Percentiles rank a stretch among this genome's conserved stretches.
phyloP scores from a whole-genome alignment of 352 stramenopile genomes.

The Phytophthora sp. region DNA sequence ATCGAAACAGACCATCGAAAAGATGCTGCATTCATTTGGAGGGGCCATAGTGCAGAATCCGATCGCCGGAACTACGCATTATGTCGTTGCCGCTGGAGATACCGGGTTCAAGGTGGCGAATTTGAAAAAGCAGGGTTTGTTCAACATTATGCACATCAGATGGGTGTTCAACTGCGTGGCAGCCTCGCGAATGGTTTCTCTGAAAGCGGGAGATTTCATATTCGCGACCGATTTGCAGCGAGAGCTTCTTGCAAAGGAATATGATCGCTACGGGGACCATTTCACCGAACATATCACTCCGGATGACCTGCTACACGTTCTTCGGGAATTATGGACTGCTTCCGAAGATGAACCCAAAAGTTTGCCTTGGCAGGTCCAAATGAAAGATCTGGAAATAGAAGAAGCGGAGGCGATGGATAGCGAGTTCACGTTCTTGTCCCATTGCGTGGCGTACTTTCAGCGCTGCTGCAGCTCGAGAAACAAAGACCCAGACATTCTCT shows the following conservation, averaged over 20 bases:
- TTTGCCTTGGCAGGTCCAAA: slow-evolving; percentile 56
- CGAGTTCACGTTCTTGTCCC: slow-evolving; percentile 70
- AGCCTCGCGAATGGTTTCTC: slow-evolving; percentile 36
- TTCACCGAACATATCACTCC: slow-evolving; percentile 63
- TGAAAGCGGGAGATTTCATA: slow-evolving; percentile 72
- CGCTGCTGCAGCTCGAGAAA: slow-evolving; percentile 6
- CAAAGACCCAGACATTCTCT: slow-evolving; percentile 29
- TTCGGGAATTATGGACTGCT: slow-evolving; percentile 46
- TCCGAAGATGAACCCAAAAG: not conserved
- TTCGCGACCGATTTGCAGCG: slow-evolving; percentile 70
- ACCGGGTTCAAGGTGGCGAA: slow-evolving; percentile 82
- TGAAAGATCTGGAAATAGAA: slow-evolving; percentile 54
- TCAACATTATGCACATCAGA: slow-evolving; percentile 71
- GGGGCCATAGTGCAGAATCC: slow-evolving; percentile 80
- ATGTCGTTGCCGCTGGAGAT: slow-evolving; percentile 66
- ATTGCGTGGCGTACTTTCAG: slow-evolving; percentile 75
- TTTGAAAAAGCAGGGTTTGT: slow-evolving; percentile 80
- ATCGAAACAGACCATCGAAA: slow-evolving; percentile 80
- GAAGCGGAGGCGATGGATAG: slow-evolving; percentile 74
- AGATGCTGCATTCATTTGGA: slow-evolving; percentile 72
- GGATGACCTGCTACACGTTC: slow-evolving; percentile 56
- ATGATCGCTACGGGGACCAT: slow-evolving; percentile 76
- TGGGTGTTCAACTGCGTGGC: slow-evolving; percentile 66
- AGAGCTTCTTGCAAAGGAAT: slow-evolving; percentile 65
- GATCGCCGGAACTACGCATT: slow-evolving; percentile 64